Percentiles rank a stretch among this genome's conserved stretches.
These are phyloP conservation scores for Fusarium lateritium DNA, from an alignment of 2,329 filamentous ascomycete genomes.

Conservation along the genomic window DNA sequence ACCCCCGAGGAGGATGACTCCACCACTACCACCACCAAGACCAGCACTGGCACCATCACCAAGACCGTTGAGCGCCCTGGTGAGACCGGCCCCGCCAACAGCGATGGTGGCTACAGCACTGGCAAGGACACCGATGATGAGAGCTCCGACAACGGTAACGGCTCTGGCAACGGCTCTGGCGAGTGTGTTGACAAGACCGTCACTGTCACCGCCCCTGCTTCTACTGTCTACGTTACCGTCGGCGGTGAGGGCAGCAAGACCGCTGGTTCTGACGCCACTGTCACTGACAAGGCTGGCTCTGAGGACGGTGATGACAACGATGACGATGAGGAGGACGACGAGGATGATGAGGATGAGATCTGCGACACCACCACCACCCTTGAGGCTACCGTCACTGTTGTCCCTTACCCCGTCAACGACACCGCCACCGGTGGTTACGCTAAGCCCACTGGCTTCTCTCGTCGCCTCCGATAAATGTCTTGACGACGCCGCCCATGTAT, in stretches of 20 bases:
- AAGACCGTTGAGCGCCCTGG: constrained; percentile 52
- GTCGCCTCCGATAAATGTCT: constrained; percentile 52
- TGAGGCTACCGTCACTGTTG: constrained; percentile 54
- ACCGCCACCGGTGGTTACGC: constrained; percentile 54
- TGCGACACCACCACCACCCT: constrained; percentile 49
- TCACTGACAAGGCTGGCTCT: constrained; percentile 37
- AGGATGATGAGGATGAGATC: constrained; percentile 37
- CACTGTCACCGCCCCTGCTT: constrained; percentile 52
- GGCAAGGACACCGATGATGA: constrained; percentile 19
- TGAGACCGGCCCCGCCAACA: constrained; percentile 43
- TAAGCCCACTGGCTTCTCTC: constrained; percentile 55
- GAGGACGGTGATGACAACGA: constrained; percentile 30
- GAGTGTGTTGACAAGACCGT: constrained; percentile 48
- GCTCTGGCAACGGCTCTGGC: constrained; percentile 28
- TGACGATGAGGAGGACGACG: constrained; percentile 40
- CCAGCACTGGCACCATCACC: constrained; percentile 55
- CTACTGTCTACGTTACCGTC: constrained; percentile 57
- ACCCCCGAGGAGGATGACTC: constrained; percentile 51
- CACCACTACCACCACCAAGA: constrained; percentile 58
- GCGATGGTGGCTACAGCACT: constrained; percentile 41
- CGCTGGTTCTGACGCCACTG: constrained; percentile 37
- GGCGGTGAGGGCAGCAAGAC: constrained; percentile 43
- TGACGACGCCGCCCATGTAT: constrained; percentile 31
- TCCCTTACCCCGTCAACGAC: constrained; percentile 61
- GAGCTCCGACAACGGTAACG: constrained; percentile 14